phyloP scores from a whole-genome alignment of 148 eudicot species.

The Vaccinium corymbosum region DNA sequence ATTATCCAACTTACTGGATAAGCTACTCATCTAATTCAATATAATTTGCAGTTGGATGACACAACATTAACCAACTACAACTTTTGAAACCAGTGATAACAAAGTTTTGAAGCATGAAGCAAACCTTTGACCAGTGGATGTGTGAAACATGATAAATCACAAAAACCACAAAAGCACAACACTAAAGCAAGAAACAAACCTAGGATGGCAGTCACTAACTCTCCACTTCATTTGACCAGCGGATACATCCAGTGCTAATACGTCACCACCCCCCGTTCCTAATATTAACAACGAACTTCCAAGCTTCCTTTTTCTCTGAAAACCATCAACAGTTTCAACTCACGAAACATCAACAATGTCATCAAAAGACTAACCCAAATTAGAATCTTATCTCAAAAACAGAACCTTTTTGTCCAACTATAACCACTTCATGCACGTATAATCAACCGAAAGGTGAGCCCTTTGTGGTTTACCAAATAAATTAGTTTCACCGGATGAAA shows the following conservation, averaged over 20 bases:
- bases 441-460: constrained; percentile 90
- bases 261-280: constrained; percentile 95
- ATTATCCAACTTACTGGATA: neutral
- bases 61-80: neutral
- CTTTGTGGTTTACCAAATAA: constrained; percentile 54
- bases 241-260: constrained; percentile 75
- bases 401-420: constrained; percentile 65
- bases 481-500: constrained; percentile 30
- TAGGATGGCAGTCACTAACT: constrained; percentile 86
- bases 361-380: neutral
- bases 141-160: neutral
- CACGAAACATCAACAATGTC: neutral
- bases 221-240: constrained; percentile 91
- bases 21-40: neutral
- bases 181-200: constrained; percentile 47
- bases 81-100: neutral
- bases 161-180: neutral
- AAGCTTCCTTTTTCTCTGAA: constrained; percentile 83
- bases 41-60: neutral
- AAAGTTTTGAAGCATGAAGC: neutral
- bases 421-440: constrained; percentile 94
- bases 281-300: constrained; percentile 60
- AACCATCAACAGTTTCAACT: constrained; percentile 11
- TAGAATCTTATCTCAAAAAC: neutral
- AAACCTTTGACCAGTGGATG: neutral